Evolutionary conservation across 2,329 filamentous ascomycete species (phyloP).

Genomic region (Epichloe baconii): DNA sequence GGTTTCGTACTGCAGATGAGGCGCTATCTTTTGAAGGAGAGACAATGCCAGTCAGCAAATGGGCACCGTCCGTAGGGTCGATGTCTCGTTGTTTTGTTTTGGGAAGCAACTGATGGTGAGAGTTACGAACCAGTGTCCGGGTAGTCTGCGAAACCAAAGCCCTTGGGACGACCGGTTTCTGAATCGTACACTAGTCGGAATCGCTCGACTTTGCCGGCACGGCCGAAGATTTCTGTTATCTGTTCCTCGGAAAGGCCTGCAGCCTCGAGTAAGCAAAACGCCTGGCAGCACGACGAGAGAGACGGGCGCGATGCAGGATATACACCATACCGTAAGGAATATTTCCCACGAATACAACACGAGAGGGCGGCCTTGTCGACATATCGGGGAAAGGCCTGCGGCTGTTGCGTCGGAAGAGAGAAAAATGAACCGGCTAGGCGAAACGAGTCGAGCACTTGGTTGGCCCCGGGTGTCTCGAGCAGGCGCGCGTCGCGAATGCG

Average conservation of each 20-base stretch:
- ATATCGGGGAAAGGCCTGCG: constrained; percentile 22
- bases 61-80: not conserved
- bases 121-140: constrained; percentile 60
- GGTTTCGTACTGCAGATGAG: constrained; percentile 83
- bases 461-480: not conserved
- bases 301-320: not conserved
- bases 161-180: constrained; percentile 87
- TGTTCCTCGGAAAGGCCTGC: constrained; percentile 92
- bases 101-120: not conserved
- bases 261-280: constrained; percentile 9
- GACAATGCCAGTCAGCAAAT: constrained; percentile 9
- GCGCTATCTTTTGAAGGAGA: constrained; percentile 46
- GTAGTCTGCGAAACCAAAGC: constrained; percentile 94
- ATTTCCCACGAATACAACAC: constrained; percentile 75
- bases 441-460: not conserved
- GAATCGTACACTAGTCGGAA: constrained; percentile 93
- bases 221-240: constrained; percentile 85
- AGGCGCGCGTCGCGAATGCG: not conserved
- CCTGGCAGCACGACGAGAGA: not conserved
- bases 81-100: not conserved
- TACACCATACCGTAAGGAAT: constrained; percentile 57
- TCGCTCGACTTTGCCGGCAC: constrained; percentile 78
- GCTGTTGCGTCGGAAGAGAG: not conserved
- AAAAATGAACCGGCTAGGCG: not conserved
- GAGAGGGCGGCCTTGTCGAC: constrained; percentile 63